Conservation (phyloP, 169 alveolate genomes). For the Eimeria praecox region DNA sequence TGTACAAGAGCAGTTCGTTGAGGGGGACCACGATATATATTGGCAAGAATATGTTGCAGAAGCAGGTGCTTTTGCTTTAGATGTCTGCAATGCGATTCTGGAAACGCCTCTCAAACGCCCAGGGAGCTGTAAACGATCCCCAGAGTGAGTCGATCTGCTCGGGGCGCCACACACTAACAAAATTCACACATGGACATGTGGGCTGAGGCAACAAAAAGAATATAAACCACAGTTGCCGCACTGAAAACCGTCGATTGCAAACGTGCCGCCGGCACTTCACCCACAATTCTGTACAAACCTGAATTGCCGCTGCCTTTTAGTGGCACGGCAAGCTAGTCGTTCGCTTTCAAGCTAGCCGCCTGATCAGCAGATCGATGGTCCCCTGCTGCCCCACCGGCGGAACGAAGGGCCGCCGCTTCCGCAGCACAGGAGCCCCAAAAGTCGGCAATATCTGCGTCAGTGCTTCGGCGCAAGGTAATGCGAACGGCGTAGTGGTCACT, state of each 20-base stretch:
- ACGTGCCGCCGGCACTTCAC: background rate
- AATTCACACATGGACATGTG: background rate
- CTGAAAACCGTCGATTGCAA: background rate
- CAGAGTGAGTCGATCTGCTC: background rate
- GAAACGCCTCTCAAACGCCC: background rate
- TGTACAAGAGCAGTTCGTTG: background rate
- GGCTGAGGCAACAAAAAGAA: background rate
- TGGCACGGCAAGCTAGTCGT: background rate
- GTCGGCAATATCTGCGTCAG: constrained; percentile 69
- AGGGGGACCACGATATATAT: background rate
- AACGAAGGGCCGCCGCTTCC: constrained; percentile 63
- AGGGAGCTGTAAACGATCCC: background rate
- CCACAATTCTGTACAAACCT: constrained; percentile 31
- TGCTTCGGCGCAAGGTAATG: constrained; percentile 87
- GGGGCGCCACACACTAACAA: background rate
- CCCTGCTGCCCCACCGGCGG: background rate
- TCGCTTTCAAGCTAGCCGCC: constrained; percentile 49
- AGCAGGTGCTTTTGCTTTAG: background rate
- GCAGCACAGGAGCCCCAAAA: constrained; percentile 77
- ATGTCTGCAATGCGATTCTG: background rate
- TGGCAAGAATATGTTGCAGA: background rate
- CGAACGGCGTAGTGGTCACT: constrained; percentile 94
- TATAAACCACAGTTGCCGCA: background rate
- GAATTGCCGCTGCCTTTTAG: background rate
- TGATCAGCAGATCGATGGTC: constrained; percentile 1